These are phyloP conservation scores for Houttuynia cordata DNA, from an alignment of 164 flowering plant genomes.

Conservation along the genomic window DNA sequence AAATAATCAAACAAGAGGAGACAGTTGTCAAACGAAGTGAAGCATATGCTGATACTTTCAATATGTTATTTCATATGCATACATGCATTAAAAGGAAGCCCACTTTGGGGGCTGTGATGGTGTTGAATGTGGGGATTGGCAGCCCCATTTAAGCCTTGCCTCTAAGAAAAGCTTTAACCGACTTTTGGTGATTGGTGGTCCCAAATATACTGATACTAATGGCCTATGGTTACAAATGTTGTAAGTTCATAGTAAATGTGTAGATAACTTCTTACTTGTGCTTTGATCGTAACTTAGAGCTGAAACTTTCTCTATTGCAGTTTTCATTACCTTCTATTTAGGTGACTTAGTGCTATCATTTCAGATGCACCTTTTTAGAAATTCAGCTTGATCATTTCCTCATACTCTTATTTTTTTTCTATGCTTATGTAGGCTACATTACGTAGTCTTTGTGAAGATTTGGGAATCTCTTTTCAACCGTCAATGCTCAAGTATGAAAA, in stretches of 20 bases:
- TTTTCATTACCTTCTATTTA: not conserved
- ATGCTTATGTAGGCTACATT: slow-evolving; percentile 40
- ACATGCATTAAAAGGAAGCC: not conserved
- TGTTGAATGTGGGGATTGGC: not conserved
- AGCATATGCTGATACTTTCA: not conserved
- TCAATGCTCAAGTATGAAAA: slow-evolving; percentile 68
- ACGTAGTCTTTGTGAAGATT: slow-evolving; percentile 71
- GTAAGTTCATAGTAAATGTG: no score
- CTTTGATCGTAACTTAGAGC: no score
- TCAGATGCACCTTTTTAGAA: not conserved
- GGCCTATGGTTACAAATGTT: no score
- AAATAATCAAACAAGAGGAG: no score
- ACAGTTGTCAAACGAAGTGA: not conserved
- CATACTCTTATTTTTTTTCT: no score
- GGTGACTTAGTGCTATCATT: not conserved
- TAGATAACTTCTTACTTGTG: no score
- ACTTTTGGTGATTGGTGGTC: no score
- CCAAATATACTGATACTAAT: no score
- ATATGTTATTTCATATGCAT: not conserved
- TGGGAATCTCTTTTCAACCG: slow-evolving; percentile 68
- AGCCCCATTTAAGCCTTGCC: no score
- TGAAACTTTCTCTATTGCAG: not conserved
- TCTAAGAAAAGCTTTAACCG: no score
- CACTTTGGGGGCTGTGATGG: not conserved
- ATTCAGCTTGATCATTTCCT: not conserved